A percentile compares a stretch with the other conserved stretches of the same genome.
These are phyloP conservation scores for Sphenostylis stenocarpa DNA, from an alignment of 306 rosid genomes.

Conservation along the genomic window DNA sequence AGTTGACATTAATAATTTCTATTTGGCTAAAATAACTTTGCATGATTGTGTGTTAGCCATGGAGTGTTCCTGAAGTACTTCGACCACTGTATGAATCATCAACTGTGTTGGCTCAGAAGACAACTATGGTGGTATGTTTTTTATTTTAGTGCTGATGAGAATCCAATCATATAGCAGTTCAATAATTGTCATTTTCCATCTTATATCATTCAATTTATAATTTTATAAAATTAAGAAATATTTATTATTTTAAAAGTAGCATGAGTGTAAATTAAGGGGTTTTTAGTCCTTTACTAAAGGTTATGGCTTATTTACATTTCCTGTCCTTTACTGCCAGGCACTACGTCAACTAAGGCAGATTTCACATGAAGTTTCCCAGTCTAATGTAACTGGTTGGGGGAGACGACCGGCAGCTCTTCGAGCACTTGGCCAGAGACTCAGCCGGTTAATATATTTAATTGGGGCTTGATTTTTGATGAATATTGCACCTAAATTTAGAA, in stretches of 20 bases:
- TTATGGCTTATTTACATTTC: neutral
- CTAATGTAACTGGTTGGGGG: constrained; percentile 93
- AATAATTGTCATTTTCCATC: neutral
- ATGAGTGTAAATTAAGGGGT: neutral
- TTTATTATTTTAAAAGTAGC: constrained; percentile 2
- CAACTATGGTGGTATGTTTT: constrained; percentile 83
- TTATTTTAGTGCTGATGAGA: neutral
- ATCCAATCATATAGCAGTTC: neutral
- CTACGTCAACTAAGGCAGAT: constrained; percentile 92
- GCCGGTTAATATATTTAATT: constrained; percentile 55
- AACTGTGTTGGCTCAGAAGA: constrained; percentile 88
- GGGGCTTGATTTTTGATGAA: neutral
- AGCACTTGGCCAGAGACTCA: constrained; percentile 86
- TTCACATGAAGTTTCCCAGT: constrained; percentile 91
- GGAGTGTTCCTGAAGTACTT: constrained; percentile 96
- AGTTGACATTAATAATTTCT: neutral
- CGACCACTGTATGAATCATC: constrained; percentile 95
- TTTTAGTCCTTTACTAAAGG: neutral
- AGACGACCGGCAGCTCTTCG: constrained; percentile 95
- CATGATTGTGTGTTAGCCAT: constrained; percentile 53
- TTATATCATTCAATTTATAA: neutral
- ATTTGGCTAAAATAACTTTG: constrained; percentile 10
- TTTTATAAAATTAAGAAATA: neutral
- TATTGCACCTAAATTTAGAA: constrained; percentile 5
- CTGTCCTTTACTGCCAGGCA: constrained; percentile 51